Conservation (phyloP, 306 rosid species). For the Lathyrus tuberosus region DNA sequence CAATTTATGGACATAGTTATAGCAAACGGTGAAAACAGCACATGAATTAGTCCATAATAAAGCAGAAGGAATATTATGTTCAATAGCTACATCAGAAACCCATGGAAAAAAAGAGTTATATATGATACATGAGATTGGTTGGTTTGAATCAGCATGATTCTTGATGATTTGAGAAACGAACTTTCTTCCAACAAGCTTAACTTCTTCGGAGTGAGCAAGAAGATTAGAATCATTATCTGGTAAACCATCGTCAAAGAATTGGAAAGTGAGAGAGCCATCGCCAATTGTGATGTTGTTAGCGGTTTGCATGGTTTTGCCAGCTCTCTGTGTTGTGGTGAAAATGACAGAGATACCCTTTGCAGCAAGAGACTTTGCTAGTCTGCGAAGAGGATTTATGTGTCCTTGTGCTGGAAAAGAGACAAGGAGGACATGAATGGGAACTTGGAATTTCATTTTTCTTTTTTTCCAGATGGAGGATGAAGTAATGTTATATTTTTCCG, state of each 20-base stretch:
- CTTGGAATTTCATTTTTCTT: too few species aligned
- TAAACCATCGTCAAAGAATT: slow-evolving; percentile 63
- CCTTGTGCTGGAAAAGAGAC: slow-evolving; percentile 73
- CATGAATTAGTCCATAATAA: slow-evolving; percentile 67
- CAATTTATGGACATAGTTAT: slow-evolving; percentile 48
- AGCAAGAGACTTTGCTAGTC: slow-evolving; percentile 43
- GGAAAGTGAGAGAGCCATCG: slow-evolving; percentile 56
- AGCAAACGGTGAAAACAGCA: slow-evolving; percentile 58
- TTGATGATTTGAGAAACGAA: slow-evolving; percentile 39
- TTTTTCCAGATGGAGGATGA: neutral
- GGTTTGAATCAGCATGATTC: slow-evolving; percentile 38
- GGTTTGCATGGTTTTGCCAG: too few species aligned
- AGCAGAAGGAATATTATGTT: slow-evolving; percentile 49
- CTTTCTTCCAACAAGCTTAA: slow-evolving; percentile 47
- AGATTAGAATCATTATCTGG: slow-evolving; percentile 38
- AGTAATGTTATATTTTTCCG: too few species aligned
- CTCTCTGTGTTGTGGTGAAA: too few species aligned
- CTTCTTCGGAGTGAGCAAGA: slow-evolving; percentile 20
- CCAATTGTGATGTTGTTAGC: slow-evolving; percentile 36
- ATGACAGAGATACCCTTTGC: too few species aligned
- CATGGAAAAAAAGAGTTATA: slow-evolving; percentile 70
- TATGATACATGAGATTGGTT: slow-evolving; percentile 58
- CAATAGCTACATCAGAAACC: slow-evolving; percentile 59
- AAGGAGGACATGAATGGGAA: slow-evolving; percentile 26
- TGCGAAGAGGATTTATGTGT: slow-evolving; percentile 67